A percentile compares a stretch with the other conserved stretches of the same genome.
These are phyloP conservation scores for Dissophora globulifera DNA, from an alignment of 192 early-diverging fungal genomes.

Conservation along the genomic window DNA sequence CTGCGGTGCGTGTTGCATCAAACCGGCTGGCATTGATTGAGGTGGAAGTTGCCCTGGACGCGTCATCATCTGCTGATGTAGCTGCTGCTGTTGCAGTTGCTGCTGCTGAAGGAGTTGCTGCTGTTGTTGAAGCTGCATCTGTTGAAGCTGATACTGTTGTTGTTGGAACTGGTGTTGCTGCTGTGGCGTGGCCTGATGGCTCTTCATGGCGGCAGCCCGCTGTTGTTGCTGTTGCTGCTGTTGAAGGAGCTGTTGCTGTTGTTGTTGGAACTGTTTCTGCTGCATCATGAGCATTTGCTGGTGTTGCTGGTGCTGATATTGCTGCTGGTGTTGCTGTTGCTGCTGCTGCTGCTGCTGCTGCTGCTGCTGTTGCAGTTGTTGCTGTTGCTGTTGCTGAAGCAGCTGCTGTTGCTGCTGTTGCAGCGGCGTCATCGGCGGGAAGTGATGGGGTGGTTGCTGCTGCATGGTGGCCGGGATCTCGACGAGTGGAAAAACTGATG, in stretches of 20 bases:
- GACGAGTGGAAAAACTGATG: no score
- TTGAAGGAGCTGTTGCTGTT: conserved; percentile 19
- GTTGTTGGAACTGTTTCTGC: conserved; percentile 1
- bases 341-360: conserved; percentile 36
- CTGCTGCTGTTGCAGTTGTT: conserved; percentile 21
- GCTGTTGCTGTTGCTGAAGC: no score
- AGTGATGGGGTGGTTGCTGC: conserved; percentile 27
- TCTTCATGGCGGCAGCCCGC: neutral
- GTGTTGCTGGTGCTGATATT: conserved; percentile 22
- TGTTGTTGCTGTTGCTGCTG: conserved; percentile 27
- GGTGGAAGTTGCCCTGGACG: neutral
- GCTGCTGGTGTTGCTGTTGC: conserved; percentile 20
- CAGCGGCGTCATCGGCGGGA: conserved; percentile 2
- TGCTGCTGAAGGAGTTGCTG: conserved; percentile 23
- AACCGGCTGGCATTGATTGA: conserved; percentile 5
- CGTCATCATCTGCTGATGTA: conserved; percentile 34
- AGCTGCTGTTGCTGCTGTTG: conserved; percentile 16
- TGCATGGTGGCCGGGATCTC: conserved; percentile 15
- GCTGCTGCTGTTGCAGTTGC: conserved; percentile 22
- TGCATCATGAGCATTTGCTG: no score
- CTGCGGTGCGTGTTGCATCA: conserved; percentile 8
- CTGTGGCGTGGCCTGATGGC: no score
- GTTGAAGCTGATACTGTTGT: conserved; percentile 24
- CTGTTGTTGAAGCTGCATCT: conserved; percentile 18
- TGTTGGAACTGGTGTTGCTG: conserved; percentile 11